phyloP scores from a whole-genome alignment of 768 basidiomycete genomes.

The Suillus subalutaceus region DNA sequence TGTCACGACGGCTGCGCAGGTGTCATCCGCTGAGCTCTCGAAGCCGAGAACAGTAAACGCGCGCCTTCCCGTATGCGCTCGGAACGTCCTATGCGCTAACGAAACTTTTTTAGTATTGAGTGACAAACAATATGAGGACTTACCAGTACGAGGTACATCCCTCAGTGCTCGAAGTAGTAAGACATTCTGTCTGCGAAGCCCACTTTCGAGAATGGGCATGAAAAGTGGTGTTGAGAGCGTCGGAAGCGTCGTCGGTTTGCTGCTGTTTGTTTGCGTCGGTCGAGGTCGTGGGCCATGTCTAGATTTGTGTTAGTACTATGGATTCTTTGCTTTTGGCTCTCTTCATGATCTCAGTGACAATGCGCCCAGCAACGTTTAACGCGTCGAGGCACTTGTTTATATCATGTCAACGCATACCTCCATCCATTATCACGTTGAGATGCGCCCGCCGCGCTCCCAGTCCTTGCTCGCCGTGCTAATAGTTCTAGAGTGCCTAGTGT shows the following conservation, averaged over 20 bases:
- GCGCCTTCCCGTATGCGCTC: conserved; percentile 11
- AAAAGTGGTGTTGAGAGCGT: background rate
- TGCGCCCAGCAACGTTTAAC: background rate
- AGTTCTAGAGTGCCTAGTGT: conserved; percentile 22
- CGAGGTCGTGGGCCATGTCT: too few relatives aligned
- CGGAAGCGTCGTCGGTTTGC: conserved; percentile 2
- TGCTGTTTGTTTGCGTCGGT: background rate
- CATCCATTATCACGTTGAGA: background rate
- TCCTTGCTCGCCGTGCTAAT: conserved; percentile 16
- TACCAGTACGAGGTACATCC: background rate
- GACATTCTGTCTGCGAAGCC: conserved; percentile 5
- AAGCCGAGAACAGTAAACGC: conserved; percentile 71
- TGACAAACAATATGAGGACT: background rate
- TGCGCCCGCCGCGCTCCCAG: background rate
- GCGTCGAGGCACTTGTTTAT: background rate
- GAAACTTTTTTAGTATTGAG: background rate
- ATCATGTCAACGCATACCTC: background rate
- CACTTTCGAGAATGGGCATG: conserved; percentile 6
- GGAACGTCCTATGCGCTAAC: background rate
- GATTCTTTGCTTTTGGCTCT: too few relatives aligned
- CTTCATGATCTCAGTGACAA: background rate
- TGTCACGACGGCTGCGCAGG: conserved; percentile 85
- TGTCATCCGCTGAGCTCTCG: conserved; percentile 93
- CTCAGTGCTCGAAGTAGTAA: background rate
- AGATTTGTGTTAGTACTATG: too few relatives aligned